Percentiles rank a stretch among this genome's conserved stretches.
These are phyloP conservation scores for Calendula officinalis DNA, from an alignment of 129 eudicot genomes.

Conservation along the genomic window DNA sequence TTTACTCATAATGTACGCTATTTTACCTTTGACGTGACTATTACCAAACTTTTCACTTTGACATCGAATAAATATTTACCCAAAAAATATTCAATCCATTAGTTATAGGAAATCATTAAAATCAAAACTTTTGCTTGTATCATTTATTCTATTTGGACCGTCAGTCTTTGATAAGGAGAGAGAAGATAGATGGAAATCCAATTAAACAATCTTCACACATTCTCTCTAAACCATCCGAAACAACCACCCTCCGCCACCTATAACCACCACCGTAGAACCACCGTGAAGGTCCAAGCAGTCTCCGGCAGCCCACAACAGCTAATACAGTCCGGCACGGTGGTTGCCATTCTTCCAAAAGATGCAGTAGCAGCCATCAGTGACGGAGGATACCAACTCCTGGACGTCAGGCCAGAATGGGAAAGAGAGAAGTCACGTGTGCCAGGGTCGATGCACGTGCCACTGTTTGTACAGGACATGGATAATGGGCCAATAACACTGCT, in stretches of 20 bases:
- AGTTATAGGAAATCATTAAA: too few relatives aligned
- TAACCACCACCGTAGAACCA: slow-evolving; percentile 35
- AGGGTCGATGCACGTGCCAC: slow-evolving; percentile 87
- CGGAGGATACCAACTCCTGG: slow-evolving; percentile 60
- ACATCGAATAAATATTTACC: too few relatives aligned
- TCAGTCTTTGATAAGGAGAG: slow-evolving; percentile 27
- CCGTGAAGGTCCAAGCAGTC: slow-evolving; percentile 34
- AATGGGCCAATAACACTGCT: slow-evolving; percentile 57
- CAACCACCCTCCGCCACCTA: slow-evolving; percentile 28
- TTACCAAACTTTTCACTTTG: too few relatives aligned
- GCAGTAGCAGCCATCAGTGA: slow-evolving; percentile 51
- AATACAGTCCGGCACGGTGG: slow-evolving; percentile 78
- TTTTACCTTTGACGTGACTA: too few relatives aligned
- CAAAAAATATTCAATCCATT: too few relatives aligned
- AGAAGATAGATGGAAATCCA: slow-evolving; percentile 54
- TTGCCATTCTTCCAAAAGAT: slow-evolving; percentile 64
- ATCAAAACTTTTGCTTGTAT: not conserved
- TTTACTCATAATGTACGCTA: too few relatives aligned
- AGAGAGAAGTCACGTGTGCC: slow-evolving; percentile 74
- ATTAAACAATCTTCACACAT: slow-evolving; percentile 41
- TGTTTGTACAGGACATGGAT: slow-evolving; percentile 76
- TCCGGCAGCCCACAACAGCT: slow-evolving; percentile 58
- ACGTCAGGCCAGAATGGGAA: slow-evolving; percentile 93
- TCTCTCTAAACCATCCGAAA: slow-evolving; percentile 29
- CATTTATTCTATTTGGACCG: slow-evolving; percentile 8